Evolutionary conservation across 306 rosid genomes (phyloP).

Genomic region (Notholithocarpus densiflorus): DNA sequence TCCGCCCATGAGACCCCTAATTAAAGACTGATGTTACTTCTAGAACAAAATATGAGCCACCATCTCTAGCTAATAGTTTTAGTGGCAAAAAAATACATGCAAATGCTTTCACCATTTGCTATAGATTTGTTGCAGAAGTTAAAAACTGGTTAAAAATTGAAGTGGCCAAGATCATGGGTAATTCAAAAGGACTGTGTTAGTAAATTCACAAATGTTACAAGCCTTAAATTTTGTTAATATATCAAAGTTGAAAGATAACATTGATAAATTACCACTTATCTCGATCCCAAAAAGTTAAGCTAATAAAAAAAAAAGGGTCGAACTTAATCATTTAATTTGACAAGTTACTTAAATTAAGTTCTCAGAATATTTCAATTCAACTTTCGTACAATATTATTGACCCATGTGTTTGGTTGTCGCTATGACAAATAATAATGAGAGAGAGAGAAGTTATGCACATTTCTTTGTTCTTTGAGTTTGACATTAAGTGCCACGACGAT

Average conservation of each 20-base stretch:
- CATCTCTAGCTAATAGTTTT: too few species aligned
- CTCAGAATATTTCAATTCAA: background rate
- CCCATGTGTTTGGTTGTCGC: slow-evolving; percentile 24
- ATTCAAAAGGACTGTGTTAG: background rate
- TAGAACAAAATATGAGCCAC: too few species aligned
- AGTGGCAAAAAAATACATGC: background rate
- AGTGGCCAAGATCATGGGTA: background rate
- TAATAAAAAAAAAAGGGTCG: too few species aligned
- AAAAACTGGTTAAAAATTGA: background rate
- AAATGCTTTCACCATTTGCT: background rate
- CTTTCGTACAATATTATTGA: too few species aligned
- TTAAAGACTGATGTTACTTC: too few species aligned
- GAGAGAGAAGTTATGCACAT: slow-evolving; percentile 33
- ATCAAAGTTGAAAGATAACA: too few species aligned
- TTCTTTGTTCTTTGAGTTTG: slow-evolving; percentile 43
- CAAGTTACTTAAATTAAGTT: background rate
- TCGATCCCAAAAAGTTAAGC: too few species aligned
- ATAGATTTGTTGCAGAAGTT: background rate
- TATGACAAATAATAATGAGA: slow-evolving; percentile 39
- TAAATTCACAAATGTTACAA: background rate
- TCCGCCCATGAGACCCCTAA: too few species aligned
- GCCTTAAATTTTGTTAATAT: background rate
- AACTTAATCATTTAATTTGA: background rate
- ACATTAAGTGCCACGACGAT: slow-evolving; percentile 43
- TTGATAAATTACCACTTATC: too few species aligned